Conservation (phyloP, 2,329 filamentous ascomycete species). For the Diplodia scrobiculata region DNA sequence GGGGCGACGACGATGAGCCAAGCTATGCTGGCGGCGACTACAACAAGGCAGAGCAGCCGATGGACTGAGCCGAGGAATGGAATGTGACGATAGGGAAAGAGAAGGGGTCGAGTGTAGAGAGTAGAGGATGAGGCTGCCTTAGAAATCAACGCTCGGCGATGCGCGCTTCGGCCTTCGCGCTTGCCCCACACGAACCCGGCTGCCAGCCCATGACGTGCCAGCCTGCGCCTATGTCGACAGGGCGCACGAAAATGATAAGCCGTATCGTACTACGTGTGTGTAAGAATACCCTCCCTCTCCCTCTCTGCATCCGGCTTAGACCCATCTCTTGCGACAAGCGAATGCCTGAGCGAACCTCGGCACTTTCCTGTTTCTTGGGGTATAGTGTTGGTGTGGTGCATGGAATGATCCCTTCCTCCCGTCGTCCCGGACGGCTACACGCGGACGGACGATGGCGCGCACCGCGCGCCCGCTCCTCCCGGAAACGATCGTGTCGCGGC, state of each 20-base stretch:
- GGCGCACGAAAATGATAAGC: not conserved
- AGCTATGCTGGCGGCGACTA: not conserved
- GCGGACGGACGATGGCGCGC: not conserved
- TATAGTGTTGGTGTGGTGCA: not conserved
- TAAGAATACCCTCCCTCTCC: not conserved
- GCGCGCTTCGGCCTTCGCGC: not conserved
- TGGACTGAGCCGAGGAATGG: too few species aligned
- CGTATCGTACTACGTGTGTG: not conserved
- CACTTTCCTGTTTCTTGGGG: not conserved
- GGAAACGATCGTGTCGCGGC: not conserved
- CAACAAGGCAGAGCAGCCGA: not conserved
- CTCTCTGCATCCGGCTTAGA: not conserved
- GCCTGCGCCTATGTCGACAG: not conserved
- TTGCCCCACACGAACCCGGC: not conserved
- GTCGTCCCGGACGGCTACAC: not conserved
- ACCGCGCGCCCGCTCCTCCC: not conserved
- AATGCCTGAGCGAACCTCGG: not conserved
- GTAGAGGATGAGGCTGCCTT: not conserved
- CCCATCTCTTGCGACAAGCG: not conserved
- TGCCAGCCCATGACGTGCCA: conserved; percentile 7
- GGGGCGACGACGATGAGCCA: not conserved
- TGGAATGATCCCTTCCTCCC: not conserved
- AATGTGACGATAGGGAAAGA: not conserved
- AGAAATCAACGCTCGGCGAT: conserved; percentile 7
- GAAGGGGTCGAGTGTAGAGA: not conserved